phyloP scores from a whole-genome alignment of 2,329 filamentous ascomycete species.

The Xylaria arbuscula region DNA sequence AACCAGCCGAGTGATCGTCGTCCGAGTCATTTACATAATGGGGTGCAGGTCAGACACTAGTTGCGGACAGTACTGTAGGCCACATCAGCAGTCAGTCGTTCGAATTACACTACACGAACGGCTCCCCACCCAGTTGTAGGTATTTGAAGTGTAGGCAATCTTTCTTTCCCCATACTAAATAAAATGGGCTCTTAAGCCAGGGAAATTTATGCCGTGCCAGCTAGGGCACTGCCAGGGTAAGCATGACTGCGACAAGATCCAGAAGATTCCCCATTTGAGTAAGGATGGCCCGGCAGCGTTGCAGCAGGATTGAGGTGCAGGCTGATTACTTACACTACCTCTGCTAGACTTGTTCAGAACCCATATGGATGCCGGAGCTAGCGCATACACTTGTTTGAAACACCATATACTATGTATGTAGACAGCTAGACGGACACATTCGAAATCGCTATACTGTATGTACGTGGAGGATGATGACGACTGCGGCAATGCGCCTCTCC shows the following conservation, averaged over 20 bases:
- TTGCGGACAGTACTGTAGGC: background rate
- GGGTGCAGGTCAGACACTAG: background rate
- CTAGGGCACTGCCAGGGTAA: constrained; percentile 5
- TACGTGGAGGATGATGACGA: background rate
- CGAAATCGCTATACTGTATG: background rate
- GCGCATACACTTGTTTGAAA: constrained; percentile 10
- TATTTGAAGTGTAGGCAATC: constrained; percentile 1
- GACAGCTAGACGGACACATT: background rate
- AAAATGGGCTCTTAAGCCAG: background rate
- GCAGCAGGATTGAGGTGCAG: constrained; percentile 33
- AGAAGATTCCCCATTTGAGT: constrained; percentile 38
- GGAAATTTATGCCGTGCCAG: constrained; percentile 14
- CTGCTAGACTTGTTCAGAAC: constrained; percentile 8
- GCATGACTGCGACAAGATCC: constrained; percentile 30
- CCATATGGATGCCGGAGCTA: background rate
- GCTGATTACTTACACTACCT: constrained; percentile 13
- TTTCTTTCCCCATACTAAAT: constrained; percentile 1
- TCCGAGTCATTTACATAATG: background rate
- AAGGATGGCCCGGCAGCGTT: constrained; percentile 19
- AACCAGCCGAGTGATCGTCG: constrained; percentile 2
- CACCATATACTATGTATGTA: too few species aligned
- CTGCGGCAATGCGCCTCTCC: constrained; percentile 4
- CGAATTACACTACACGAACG: background rate
- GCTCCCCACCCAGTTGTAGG: background rate
- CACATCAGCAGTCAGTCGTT: background rate